These are phyloP conservation scores for Xerocomus minutiporus DNA, from an alignment of 1,284 basidiomycete species.

Conservation along the genomic window DNA sequence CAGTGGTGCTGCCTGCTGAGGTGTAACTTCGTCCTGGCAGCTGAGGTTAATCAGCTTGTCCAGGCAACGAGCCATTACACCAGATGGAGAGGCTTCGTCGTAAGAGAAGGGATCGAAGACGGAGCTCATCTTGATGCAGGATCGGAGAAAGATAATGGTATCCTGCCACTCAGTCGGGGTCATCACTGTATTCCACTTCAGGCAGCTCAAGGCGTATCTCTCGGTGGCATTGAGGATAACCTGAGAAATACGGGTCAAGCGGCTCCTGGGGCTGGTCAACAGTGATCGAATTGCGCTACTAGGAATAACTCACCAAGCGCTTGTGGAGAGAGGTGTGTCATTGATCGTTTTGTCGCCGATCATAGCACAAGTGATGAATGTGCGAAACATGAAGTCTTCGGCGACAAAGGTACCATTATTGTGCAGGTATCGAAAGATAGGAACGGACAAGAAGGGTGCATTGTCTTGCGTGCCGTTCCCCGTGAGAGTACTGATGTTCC, in stretches of 20 bases:
- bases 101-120: conserved; percentile 28
- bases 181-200: conserved; percentile 30
- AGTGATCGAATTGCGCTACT: background rate
- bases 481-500: conserved; percentile 40
- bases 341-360: conserved; percentile 57
- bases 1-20: background rate
- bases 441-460: conserved; percentile 26
- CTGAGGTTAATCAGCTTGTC: conserved; percentile 23
- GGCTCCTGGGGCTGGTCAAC: conserved; percentile 24
- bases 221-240: conserved; percentile 32
- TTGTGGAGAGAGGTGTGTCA: conserved; percentile 44
- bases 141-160: conserved; percentile 21
- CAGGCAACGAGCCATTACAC: conserved; percentile 20
- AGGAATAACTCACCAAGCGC: conserved; percentile 37
- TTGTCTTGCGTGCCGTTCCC: conserved; percentile 7
- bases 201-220: conserved; percentile 22
- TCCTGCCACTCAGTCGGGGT: conserved; percentile 27
- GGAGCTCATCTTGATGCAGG: conserved; percentile 29
- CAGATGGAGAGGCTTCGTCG: conserved; percentile 15
- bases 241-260: conserved; percentile 28
- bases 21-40: background rate
- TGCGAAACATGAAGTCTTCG: conserved; percentile 35
- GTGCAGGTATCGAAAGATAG: conserved; percentile 30
- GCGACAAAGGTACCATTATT: conserved; percentile 25
- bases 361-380: conserved; percentile 46